These are phyloP conservation scores for Colletotrichum lupini DNA, from an alignment of 2,329 filamentous ascomycete genomes.

Conservation along the genomic window DNA sequence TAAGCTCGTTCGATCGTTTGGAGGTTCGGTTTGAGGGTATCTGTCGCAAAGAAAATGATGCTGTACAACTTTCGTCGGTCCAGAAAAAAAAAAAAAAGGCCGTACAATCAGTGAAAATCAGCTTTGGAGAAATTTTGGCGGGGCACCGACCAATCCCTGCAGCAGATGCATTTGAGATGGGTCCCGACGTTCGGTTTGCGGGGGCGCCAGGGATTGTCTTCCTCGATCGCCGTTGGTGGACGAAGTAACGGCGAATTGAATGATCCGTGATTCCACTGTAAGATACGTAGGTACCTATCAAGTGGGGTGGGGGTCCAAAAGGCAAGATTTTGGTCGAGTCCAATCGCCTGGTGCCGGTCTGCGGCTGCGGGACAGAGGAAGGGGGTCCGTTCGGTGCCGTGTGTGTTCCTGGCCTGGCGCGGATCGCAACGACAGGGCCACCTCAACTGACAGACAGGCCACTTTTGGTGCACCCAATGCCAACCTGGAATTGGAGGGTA, in stretches of 20 bases:
- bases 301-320: too few relatives aligned
- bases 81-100: background rate
- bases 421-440: constrained; percentile 24
- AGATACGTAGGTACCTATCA: too few relatives aligned
- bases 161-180: constrained; percentile 27
- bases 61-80: background rate
- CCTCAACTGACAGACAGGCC: background rate
- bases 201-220: background rate
- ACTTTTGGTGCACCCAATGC: background rate
- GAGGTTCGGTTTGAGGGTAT: background rate
- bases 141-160: constrained; percentile 35
- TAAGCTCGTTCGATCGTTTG: background rate
- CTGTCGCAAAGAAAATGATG: background rate
- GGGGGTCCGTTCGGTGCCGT: constrained; percentile 12
- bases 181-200: background rate
- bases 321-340: background rate
- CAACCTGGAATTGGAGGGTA: background rate
- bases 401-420: constrained; percentile 1
- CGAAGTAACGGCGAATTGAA: constrained; percentile 26
- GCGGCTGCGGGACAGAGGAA: background rate
- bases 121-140: constrained; percentile 37
- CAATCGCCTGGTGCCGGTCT: background rate
- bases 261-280: constrained; percentile 13
- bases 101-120: constrained; percentile 19
- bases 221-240: background rate